These are phyloP conservation scores for Fusarium chaquense DNA, from an alignment of 2,329 filamentous ascomycete species.

Conservation along the genomic window DNA sequence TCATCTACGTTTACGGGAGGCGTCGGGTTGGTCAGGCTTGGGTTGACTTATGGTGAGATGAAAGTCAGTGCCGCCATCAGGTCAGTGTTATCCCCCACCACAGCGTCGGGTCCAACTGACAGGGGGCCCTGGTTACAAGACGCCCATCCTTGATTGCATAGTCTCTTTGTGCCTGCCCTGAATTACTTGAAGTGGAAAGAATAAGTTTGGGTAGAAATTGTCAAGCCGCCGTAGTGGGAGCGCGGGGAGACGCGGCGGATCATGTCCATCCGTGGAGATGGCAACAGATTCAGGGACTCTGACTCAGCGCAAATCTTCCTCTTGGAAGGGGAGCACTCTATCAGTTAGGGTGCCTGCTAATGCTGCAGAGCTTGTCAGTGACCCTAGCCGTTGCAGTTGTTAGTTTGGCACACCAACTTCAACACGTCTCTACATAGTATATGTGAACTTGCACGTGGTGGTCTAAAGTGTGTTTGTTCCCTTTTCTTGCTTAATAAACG, in stretches of 20 bases:
- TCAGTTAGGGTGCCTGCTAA: conserved; percentile 29
- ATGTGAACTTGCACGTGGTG: not conserved
- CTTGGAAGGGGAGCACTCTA: conserved; percentile 17
- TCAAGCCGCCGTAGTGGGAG: conserved; percentile 6
- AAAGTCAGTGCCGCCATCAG: conserved; percentile 7
- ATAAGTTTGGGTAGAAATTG: conserved; percentile 3
- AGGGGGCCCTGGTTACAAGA: conserved; percentile 11
- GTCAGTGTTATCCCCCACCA: conserved; percentile 42
- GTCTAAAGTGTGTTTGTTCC: not conserved
- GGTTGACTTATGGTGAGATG: conserved; percentile 24
- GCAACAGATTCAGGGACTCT: conserved; percentile 1
- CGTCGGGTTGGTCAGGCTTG: not conserved
- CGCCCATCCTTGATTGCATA: conserved; percentile 23
- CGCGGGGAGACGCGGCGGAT: conserved; percentile 32
- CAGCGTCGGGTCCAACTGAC: conserved; percentile 38
- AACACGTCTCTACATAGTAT: not conserved
- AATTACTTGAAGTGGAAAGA: conserved; percentile 26
- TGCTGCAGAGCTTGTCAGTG: conserved; percentile 9
- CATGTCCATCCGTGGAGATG: conserved; percentile 5
- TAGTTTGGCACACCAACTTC: conserved; percentile 36
- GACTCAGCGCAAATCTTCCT: conserved; percentile 15
- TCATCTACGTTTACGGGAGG: conserved; percentile 6
- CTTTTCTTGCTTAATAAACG: not conserved
- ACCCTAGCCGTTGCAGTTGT: conserved; percentile 32
- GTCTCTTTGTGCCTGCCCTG: conserved; percentile 25